phyloP scores from a whole-genome alignment of 2,329 filamentous ascomycete genomes.

The Colletotrichum abscissum region DNA sequence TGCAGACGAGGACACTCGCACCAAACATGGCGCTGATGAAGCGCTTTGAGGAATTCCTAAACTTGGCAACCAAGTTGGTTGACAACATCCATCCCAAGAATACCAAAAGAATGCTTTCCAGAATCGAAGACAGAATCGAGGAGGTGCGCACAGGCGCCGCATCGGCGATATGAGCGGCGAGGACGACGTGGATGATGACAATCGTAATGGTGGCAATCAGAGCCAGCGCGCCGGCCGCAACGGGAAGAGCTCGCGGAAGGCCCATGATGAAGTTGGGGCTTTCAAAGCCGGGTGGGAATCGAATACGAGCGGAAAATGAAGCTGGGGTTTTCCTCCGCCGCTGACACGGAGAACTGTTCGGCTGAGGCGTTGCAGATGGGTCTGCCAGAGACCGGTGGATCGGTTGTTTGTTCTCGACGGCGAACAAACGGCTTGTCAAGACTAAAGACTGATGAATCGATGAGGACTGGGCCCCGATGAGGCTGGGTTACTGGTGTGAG shows the following conservation, averaged over 20 bases:
- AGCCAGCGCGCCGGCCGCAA: constrained; percentile 49
- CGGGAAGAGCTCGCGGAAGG: constrained; percentile 47
- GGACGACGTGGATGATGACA: constrained; percentile 52
- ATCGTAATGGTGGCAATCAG: constrained; percentile 52
- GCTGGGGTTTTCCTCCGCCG: not conserved
- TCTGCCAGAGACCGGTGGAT: constrained; percentile 34
- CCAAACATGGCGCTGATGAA: constrained; percentile 50
- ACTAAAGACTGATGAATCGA: not conserved
- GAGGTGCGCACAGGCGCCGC: constrained; percentile 46
- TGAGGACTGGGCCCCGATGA: constrained; percentile 17
- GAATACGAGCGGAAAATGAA: not conserved
- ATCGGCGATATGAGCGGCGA: constrained; percentile 47
- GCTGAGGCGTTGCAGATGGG: constrained; percentile 1
- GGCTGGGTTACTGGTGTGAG: not conserved
- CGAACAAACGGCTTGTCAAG: too few relatives aligned
- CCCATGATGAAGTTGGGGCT: constrained; percentile 44
- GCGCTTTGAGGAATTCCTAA: constrained; percentile 37
- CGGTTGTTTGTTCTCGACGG: not conserved
- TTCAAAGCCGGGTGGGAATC: constrained; percentile 19
- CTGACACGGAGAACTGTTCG: not conserved
- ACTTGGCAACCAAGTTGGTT: constrained; percentile 42
- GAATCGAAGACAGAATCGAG: constrained; percentile 50
- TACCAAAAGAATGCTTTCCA: constrained; percentile 51
- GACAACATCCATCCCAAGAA: constrained; percentile 47
- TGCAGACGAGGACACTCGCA: constrained; percentile 52